Evolutionary conservation across 257 asterid genomes (phyloP).

Genomic region (Datura wrightii): DNA sequence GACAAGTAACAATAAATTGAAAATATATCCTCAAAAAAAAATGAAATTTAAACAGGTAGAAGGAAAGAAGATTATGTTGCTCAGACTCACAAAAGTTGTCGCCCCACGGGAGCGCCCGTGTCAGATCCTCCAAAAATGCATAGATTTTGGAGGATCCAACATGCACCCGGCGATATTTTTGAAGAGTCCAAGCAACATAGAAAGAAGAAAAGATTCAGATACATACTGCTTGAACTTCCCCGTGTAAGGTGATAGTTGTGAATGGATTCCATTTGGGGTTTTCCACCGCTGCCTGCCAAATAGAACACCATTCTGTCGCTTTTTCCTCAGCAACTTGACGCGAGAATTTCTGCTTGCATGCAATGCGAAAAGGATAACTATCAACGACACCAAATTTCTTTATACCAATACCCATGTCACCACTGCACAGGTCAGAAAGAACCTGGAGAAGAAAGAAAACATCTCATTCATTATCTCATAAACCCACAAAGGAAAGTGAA

Average conservation of each 20-base stretch:
- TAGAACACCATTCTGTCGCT: constrained; percentile 17
- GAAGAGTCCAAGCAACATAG: too few relatives aligned
- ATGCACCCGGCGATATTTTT: too few relatives aligned
- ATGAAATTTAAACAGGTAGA: not conserved
- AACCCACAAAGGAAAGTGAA: not conserved
- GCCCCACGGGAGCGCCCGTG: too few relatives aligned
- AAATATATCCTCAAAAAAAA: not conserved
- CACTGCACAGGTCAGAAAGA: constrained; percentile 14
- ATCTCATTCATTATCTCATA: not conserved
- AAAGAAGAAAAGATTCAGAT: constrained; percentile 1
- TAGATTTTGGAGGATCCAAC: too few relatives aligned
- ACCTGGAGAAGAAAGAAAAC: not conserved
- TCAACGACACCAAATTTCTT: constrained; percentile 9
- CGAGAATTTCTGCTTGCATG: constrained; percentile 4
- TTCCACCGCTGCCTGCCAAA: constrained; percentile 9
- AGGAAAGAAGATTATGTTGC: not conserved
- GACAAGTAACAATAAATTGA: constrained; percentile 7
- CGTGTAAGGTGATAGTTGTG: not conserved
- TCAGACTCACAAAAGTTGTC: too few relatives aligned
- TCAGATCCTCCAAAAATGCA: too few relatives aligned
- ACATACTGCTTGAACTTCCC: constrained; percentile 10
- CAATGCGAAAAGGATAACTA: constrained; percentile 9
- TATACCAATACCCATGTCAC: not conserved
- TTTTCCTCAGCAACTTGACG: constrained; percentile 22
- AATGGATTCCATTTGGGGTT: constrained; percentile 18